Evolutionary conservation across 345 rosid genomes (phyloP), one percentile per base, ranked within the genome.

Genomic region (Geranium brycei): DNA sequence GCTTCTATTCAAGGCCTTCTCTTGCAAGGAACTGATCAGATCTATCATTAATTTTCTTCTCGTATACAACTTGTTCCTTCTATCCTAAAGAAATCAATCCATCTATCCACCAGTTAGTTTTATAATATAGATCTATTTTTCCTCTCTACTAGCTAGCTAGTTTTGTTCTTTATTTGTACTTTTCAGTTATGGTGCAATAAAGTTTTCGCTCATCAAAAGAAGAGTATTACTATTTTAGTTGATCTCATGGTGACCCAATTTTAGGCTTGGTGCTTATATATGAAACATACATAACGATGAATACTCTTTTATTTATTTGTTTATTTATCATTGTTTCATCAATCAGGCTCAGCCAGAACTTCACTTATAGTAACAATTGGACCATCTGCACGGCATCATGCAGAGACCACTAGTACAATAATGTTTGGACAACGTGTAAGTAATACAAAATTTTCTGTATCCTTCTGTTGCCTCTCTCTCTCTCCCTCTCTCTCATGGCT

Each of bases 381-480:
- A 59, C 89, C 96, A 68, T 91, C 95, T 68, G 81, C 82, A 66
- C 81, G 87, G 35, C 82, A 84, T 73, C 90, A 75, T 68, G 91
- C 86, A 63, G 98, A 91, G 83, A 91, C 96, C 77, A 81, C 85
- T 55, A 84, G 98, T 78, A 91, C 98, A 57, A 81, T 91, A 56
- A 81, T 83, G 95, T 91, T 91, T 69, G 98, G 96, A 61, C 98
- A 89, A 73, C 74, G 96, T 83, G 98, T 89, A 68, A 85, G 96
- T 73, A 55, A 15, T 13, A 35, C 51, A 55, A 62, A 31, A 19
- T 28, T 35, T 38, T 76, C n/a, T 19, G 19, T 15, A 19, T 19
- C 23, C 13, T 10, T 38, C 47, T 38, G 6, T 38, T 23, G 28
- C 28, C 53, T 47, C 53, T 41, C 51, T 41, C 51, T 41, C 51